phyloP scores from a whole-genome alignment of 139 green algal genomes.

The Chlorella sp. region DNA sequence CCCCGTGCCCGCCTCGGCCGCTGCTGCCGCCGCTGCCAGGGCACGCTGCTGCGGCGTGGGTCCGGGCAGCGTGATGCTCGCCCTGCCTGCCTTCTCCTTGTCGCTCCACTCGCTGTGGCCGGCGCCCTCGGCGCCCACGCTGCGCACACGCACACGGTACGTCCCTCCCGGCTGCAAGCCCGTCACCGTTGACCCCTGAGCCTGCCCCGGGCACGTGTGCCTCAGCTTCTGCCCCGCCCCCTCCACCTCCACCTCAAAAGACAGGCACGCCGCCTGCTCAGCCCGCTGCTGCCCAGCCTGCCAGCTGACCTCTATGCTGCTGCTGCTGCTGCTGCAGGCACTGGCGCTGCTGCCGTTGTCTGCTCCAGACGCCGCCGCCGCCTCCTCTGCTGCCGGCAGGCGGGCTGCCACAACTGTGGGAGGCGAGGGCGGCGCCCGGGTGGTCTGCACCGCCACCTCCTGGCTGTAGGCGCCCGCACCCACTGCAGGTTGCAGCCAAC shows the following conservation, averaged over 20 bases:
- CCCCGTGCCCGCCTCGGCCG: not conserved
- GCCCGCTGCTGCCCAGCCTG: not conserved
- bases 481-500: not conserved
- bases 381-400: not conserved
- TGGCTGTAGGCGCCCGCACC: conserved; percentile 51
- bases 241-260: conserved; percentile 55
- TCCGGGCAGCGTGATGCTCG: conserved; percentile 31
- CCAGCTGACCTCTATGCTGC: conserved; percentile 46
- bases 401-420: conserved; percentile 12
- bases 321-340: not conserved
- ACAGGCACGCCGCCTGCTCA: conserved; percentile 35
- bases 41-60: not conserved
- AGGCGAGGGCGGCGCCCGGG: conserved; percentile 39
- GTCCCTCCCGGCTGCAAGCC: conserved; percentile 42
- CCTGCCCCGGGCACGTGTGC: conserved; percentile 24
- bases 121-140: conserved; percentile 59
- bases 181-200: not conserved
- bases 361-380: not conserved
- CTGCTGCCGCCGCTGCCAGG: not conserved
- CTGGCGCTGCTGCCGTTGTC: not conserved
- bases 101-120: conserved; percentile 70
- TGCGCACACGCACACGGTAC: conserved; percentile 54
- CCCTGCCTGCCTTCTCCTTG: conserved; percentile 3
- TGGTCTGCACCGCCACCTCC: conserved; percentile 26
- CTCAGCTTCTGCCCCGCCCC: not conserved